Conservation (phyloP, 345 rosid genomes). For the Linum lewisii region DNA sequence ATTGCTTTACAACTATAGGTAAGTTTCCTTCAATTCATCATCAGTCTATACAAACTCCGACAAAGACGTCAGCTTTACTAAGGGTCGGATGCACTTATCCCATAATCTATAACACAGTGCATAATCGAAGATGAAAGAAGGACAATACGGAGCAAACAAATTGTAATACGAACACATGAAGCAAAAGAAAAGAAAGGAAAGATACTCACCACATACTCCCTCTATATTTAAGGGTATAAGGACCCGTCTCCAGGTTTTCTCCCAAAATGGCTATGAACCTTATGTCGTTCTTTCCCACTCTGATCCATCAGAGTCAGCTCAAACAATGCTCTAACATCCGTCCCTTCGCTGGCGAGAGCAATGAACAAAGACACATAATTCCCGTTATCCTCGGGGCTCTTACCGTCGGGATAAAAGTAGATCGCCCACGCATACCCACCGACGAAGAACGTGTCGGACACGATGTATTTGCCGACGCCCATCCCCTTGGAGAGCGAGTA, state of each 20-base stretch:
- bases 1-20: neutral
- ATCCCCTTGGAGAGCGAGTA: slow-evolving; percentile 59
- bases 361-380: slow-evolving; percentile 54
- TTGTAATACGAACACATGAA: neutral
- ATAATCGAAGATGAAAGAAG: neutral
- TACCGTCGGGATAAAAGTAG: slow-evolving; percentile 76
- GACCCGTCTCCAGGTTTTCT: slow-evolving; percentile 62
- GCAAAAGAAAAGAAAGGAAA: neutral
- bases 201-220: slow-evolving; percentile 72
- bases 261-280: slow-evolving; percentile 73
- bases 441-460: slow-evolving; percentile 49
- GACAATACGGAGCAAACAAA: neutral
- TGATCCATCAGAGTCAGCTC: slow-evolving; percentile 67
- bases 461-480: slow-evolving; percentile 54
- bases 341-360: slow-evolving; percentile 62
- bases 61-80: neutral
- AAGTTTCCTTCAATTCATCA: neutral
- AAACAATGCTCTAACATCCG: slow-evolving; percentile 63
- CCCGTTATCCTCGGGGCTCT: slow-evolving; percentile 60
- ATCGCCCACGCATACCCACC: slow-evolving; percentile 72
- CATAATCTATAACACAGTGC: neutral
- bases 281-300: slow-evolving; percentile 60
- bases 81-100: neutral
- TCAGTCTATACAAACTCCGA: neutral
- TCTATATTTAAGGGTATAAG: slow-evolving; percentile 57